Conservation (phyloP, 2,329 filamentous ascomycete species). For the Microdochium paspali region DNA sequence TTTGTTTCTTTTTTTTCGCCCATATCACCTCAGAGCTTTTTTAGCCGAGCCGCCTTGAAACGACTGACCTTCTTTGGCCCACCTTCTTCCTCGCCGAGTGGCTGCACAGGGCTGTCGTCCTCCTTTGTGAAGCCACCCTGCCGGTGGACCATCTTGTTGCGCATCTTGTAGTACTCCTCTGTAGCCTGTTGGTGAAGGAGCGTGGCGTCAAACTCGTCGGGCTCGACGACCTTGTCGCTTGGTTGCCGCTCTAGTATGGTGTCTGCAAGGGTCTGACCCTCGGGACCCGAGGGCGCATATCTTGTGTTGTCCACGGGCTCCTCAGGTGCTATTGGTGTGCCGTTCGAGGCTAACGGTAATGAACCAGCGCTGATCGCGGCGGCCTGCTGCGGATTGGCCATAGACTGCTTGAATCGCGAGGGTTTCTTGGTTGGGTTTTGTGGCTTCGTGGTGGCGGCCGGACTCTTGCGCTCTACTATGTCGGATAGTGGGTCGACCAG, state of each 20-base stretch:
- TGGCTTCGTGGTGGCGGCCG: constrained; percentile 8
- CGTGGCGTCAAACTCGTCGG: constrained; percentile 63
- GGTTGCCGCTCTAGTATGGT: constrained; percentile 46
- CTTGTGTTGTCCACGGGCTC: constrained; percentile 32
- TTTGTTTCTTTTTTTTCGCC: neutral
- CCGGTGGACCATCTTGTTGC: constrained; percentile 73
- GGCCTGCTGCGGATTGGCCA: constrained; percentile 7
- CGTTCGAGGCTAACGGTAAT: constrained; percentile 13
- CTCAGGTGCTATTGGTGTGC: constrained; percentile 19
- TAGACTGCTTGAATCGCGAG: constrained; percentile 43
- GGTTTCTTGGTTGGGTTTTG: constrained; percentile 24
- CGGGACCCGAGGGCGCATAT: constrained; percentile 36
- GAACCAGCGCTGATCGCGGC: constrained; percentile 3
- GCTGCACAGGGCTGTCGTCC: constrained; percentile 56
- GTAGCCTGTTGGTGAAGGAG: constrained; percentile 70
- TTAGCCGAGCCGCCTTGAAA: constrained; percentile 63
- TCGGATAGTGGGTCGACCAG: constrained; percentile 41
- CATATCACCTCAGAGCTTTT: constrained; percentile 28
- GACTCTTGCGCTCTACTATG: constrained; percentile 34
- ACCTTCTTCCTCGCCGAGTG: constrained; percentile 58
- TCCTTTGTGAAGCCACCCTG: constrained; percentile 75
- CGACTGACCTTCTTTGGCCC: constrained; percentile 57
- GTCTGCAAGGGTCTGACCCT: constrained; percentile 48
- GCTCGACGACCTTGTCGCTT: constrained; percentile 22
- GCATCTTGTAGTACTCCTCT: constrained; percentile 71